A percentile compares a stretch with the other conserved stretches of the same genome.
Conservation (phyloP, 2,329 filamentous ascomycete species). For the Ophiostoma sp. region DNA sequence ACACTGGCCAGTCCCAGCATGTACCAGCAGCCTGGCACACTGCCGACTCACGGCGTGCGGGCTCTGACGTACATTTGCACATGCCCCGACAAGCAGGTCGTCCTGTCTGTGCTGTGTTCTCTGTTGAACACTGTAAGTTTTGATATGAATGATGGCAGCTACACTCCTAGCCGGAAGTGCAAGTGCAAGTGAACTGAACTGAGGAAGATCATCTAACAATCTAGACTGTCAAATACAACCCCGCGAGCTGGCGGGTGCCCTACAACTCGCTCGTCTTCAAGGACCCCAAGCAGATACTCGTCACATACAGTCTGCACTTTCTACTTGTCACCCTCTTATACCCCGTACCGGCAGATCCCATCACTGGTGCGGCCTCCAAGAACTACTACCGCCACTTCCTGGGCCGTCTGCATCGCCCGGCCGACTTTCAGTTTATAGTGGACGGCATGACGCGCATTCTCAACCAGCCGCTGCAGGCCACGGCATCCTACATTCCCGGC, state of each 20-base stretch:
- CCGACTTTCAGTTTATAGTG: conserved; percentile 96
- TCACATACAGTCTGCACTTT: conserved; percentile 87
- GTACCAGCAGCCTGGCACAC: conserved; percentile 75
- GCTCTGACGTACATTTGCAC: conserved; percentile 85
- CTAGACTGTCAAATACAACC: conserved; percentile 91
- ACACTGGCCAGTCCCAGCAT: conserved; percentile 86
- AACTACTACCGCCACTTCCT: conserved; percentile 94
- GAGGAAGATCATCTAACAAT: neutral
- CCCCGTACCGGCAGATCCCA: conserved; percentile 57
- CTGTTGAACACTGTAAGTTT: conserved; percentile 78
- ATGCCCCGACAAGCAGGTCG: conserved; percentile 82
- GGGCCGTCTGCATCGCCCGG: conserved; percentile 80
- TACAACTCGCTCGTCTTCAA: conserved; percentile 91
- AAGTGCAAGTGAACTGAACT: too few species aligned
- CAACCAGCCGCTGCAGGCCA: conserved; percentile 86
- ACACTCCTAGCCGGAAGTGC: too few species aligned
- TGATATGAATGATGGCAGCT: too few species aligned
- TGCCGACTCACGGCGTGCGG: conserved; percentile 77
- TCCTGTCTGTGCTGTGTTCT: conserved; percentile 85
- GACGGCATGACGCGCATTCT: conserved; percentile 90
- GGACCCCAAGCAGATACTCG: conserved; percentile 81
- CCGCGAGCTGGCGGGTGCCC: conserved; percentile 85
- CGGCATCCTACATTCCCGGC: conserved; percentile 80
- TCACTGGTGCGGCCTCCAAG: conserved; percentile 53
- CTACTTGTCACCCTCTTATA: conserved; percentile 82